phyloP scores from a whole-genome alignment of 2,329 filamentous ascomycete species.

The Clarireedia homoeocarpa region DNA sequence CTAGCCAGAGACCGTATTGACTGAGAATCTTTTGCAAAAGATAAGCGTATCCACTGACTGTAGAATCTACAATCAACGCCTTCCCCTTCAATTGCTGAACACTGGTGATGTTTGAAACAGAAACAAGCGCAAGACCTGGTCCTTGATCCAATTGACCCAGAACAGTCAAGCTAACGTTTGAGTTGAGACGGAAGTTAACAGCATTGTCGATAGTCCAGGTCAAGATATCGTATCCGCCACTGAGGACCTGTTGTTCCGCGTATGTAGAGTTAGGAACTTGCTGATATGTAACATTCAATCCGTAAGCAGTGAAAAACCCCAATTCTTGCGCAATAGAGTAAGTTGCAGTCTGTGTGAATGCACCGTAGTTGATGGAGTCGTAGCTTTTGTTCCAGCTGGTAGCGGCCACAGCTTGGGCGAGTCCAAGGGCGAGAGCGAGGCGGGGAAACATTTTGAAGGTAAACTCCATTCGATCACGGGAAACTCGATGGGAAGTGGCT shows the following conservation, averaged over 20 bases:
- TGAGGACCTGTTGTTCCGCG: slow-evolving; percentile 5
- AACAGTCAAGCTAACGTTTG: slow-evolving; percentile 24
- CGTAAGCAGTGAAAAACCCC: slow-evolving; percentile 21
- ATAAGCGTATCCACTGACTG: slow-evolving; percentile 26
- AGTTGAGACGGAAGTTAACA: slow-evolving; percentile 28
- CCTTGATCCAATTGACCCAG: slow-evolving; percentile 22
- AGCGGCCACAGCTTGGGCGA: no score
- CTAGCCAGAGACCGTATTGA: slow-evolving; percentile 14
- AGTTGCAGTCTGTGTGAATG: slow-evolving; percentile 21
- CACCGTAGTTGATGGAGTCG: slow-evolving; percentile 10
- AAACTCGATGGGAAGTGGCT: no score
- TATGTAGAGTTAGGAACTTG: slow-evolving; percentile 27
- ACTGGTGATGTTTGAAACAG: slow-evolving; percentile 22
- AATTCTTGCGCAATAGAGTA: slow-evolving; percentile 28
- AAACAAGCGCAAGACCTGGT: slow-evolving; percentile 27
- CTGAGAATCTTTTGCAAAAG: slow-evolving; percentile 18
- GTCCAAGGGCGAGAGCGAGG: no score
- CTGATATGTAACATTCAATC: neutral
- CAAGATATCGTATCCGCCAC: slow-evolving; percentile 27
- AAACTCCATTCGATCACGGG: no score
- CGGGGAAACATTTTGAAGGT: no score
- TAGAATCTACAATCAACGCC: slow-evolving; percentile 26
- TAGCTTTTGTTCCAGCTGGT: no score
- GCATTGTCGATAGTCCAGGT: slow-evolving; percentile 28
- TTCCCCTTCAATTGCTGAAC: slow-evolving; percentile 23